Evolutionary conservation across 1,139 yeast genomes (phyloP), one percentile per base, ranked within the genome.

Genomic region (Yamadazyma epiphylla): DNA sequence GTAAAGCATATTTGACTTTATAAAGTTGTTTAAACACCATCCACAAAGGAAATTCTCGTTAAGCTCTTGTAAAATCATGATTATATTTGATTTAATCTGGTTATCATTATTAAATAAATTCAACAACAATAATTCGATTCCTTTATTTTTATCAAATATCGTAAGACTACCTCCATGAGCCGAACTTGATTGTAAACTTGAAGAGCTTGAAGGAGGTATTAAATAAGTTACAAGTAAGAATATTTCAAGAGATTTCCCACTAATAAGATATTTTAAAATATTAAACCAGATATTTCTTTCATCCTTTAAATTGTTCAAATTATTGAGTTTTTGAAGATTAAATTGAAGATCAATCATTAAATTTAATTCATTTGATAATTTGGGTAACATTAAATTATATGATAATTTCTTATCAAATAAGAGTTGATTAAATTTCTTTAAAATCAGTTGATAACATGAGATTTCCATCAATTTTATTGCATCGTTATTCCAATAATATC

Each of bases 1-100:
- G 39, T 68, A 68, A 29, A 67, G 56, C 45, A 56, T 38, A 38
- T 68, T 68, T 13, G 66, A 53, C 41, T 57, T 56, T 31, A 68
- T 45, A 36, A 55, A 66, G 29, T 56, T 59, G 19, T 53, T 53
- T 29, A 68, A 50, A 43, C 74, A 68, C 74, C 74, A 68, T 4
- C 73, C 72, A 43, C 74, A 67, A 16, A 68, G 46, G 33, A 58
- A 62, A 48, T 66, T 65, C 32, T 68, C 74, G 35, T 60, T 68
- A 25, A 68, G 48, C 42, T 68, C 74, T 40, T 67, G 72, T 31
- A 68, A 43, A 17, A 68, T 68, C 70, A 64, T 62, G 10, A 65
- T 54, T 11, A 68, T 50, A 36, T 64, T 66, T 14, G 62, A 51
- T 41, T 67, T 68, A 27, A 68, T 55, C 36, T 62, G 67, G 36